phyloP scores from a whole-genome alignment of 2,329 filamentous ascomycete species.

The Madurella fahalii region DNA sequence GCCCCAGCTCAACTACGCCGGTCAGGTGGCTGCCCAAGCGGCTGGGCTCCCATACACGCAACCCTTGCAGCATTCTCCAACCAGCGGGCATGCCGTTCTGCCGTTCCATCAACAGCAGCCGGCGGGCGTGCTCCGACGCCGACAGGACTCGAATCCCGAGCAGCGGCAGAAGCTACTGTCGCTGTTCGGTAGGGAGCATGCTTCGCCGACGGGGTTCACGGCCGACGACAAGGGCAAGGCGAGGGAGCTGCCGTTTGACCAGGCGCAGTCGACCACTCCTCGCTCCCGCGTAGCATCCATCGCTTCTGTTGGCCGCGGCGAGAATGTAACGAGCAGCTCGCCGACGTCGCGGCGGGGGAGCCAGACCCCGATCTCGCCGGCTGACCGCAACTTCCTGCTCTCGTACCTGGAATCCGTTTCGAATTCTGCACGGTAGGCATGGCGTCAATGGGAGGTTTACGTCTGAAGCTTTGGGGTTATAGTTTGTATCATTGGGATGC shows the following conservation, averaged over 20 bases:
- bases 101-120: slow-evolving; percentile 18
- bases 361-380: slow-evolving; percentile 58
- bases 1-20: slow-evolving; percentile 14
- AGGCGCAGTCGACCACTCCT: slow-evolving; percentile 15
- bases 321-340: slow-evolving; percentile 23
- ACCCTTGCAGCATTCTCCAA: slow-evolving; percentile 21
- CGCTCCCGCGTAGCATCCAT: slow-evolving; percentile 43
- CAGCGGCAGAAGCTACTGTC: slow-evolving; percentile 52
- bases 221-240: slow-evolving; percentile 25
- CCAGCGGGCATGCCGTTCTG: slow-evolving; percentile 18
- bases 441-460: not conserved
- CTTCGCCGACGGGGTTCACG: slow-evolving; percentile 20
- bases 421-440: slow-evolving; percentile 10
- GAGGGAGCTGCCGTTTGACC: slow-evolving; percentile 20
- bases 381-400: slow-evolving; percentile 71
- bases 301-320: slow-evolving; percentile 36
- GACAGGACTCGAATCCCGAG: slow-evolving; percentile 37
- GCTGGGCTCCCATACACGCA: slow-evolving; percentile 20
- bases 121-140: slow-evolving; percentile 29
- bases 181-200: slow-evolving; percentile 53
- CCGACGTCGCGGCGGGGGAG: slow-evolving; percentile 42
- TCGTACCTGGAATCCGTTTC: slow-evolving; percentile 59
- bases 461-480: not conserved
- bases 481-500: not conserved
- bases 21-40: slow-evolving; percentile 13